Evolutionary conservation across 2,329 filamentous ascomycete genomes (phyloP).

Genomic region (Aspergillus tubingensis): DNA sequence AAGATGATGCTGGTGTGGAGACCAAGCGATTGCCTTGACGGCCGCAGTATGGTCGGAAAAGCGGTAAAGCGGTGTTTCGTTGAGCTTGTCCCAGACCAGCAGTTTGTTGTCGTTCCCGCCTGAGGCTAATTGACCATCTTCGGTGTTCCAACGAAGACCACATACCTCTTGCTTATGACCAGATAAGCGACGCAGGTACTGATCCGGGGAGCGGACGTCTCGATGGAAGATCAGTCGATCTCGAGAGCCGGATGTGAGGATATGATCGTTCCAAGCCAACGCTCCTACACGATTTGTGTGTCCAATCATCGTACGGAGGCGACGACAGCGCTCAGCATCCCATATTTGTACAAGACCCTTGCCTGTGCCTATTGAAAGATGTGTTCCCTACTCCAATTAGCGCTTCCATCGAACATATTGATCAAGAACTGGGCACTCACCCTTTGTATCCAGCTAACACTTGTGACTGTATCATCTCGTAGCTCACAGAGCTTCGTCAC

Average conservation of each 20-base stretch:
- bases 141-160: constrained; percentile 93
- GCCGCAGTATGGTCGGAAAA: constrained; percentile 94
- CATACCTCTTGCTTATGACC: constrained; percentile 99
- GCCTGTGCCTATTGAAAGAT: constrained; percentile 90
- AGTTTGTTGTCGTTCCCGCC: constrained; percentile 99
- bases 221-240: constrained; percentile 94
- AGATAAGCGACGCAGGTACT: constrained; percentile 81
- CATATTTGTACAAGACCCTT: constrained; percentile 96
- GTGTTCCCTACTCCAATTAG: constrained; percentile 64
- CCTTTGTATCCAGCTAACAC: constrained; percentile 96
- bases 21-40: constrained; percentile 98
- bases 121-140: constrained; percentile 90
- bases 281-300: constrained; percentile 92
- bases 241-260: constrained; percentile 90
- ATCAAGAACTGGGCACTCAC: constrained; percentile 38
- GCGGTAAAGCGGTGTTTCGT: constrained; percentile 88
- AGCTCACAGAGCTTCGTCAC: constrained; percentile 94
- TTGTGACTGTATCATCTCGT: constrained; percentile 90
- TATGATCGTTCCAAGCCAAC: constrained; percentile 96
- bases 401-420: constrained; percentile 7
- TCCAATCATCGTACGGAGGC: constrained; percentile 92
- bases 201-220: constrained; percentile 88
- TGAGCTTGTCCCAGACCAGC: constrained; percentile 97
- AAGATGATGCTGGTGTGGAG: constrained; percentile 88
- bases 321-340: constrained; percentile 84